Conservation (phyloP, 495 filamentous ascomycete genomes). For the Haplographium delicatum region DNA sequence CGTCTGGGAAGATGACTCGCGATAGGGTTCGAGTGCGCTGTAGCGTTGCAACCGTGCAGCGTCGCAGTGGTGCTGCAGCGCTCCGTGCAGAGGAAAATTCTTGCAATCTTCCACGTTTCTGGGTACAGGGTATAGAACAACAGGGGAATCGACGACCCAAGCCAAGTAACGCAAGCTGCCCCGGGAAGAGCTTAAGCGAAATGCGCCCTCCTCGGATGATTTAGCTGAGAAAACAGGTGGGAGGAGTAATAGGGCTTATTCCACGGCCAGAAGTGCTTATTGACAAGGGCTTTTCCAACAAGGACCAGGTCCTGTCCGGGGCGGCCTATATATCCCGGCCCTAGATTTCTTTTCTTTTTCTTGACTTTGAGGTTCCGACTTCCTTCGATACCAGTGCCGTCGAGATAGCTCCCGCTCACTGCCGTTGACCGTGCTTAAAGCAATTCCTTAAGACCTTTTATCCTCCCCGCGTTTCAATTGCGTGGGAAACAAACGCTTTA, state of each 20-base stretch:
- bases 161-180: no score
- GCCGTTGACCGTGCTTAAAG: no score
- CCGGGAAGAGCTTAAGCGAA: constrained; percentile 4
- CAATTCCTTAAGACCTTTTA: background rate
- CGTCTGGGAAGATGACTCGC: no score
- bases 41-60: no score
- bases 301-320: background rate
- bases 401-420: background rate
- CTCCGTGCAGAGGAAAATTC: no score
- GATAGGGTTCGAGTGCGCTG: no score
- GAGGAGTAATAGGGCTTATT: background rate
- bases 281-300: background rate
- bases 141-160: no score
- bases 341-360: constrained; percentile 26
- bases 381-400: background rate
- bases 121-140: no score
- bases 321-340: constrained; percentile 22
- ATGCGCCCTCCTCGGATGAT: constrained; percentile 1
- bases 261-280: background rate
- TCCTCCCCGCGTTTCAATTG: constrained; percentile 1
- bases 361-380: constrained; percentile 15
- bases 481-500: constrained; percentile 28
- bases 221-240: background rate
- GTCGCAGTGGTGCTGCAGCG: no score
- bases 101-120: no score